Base-by-base conservation (phyloP, 352 stramenopile species). In the Phytophthora uliginosa region DNA sequence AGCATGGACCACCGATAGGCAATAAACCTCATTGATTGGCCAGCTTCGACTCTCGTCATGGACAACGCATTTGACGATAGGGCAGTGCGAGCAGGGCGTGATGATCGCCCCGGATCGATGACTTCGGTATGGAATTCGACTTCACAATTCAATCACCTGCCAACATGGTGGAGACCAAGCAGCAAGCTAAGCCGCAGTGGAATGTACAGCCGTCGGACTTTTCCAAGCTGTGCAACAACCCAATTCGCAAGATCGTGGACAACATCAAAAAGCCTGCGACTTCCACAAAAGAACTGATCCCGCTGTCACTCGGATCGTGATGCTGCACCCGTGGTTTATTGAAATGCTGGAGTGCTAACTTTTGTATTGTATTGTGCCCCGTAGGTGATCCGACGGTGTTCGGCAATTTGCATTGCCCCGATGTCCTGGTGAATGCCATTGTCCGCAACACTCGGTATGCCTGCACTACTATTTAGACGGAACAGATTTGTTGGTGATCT, bases 171-270 rank as follows among this genome's bases (percentile, higher is more conserved):
- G 58, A 71, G 3, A 34, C 73, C 33, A 70, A 80, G 42, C 76
- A 64, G 24, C 73, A 86, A 65, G 62, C 76, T 55, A 88, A 87
- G 48, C 75, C 78, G 15, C 72, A 88, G 34, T 92, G 86, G 86
- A 85, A 89, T 60, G 81, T 94, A 38, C 76, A 81, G 66, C 77
- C 86, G 60, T 94, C 86, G 54, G 82, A 90, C 50, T 88, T 94
- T 42, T 89, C 86, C 22, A 82, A 81, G 57, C 71, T 85, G 36
- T 91, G 81, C 63, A 63, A 79, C 20, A 99, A 99, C 82, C 96
- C 95, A 8, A 98, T 99, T 72, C 89, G 96, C 40, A 95, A 96
- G 51, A 98, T 99, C 66, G 93, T 99, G 18, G 95, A 99, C 84
- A 94, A 92, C 69, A 97, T 99, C 78, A 94, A 98, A 79, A 96